Conservation (phyloP, 1,139 yeast species). For the Debaryomycetaceae sp. region DNA sequence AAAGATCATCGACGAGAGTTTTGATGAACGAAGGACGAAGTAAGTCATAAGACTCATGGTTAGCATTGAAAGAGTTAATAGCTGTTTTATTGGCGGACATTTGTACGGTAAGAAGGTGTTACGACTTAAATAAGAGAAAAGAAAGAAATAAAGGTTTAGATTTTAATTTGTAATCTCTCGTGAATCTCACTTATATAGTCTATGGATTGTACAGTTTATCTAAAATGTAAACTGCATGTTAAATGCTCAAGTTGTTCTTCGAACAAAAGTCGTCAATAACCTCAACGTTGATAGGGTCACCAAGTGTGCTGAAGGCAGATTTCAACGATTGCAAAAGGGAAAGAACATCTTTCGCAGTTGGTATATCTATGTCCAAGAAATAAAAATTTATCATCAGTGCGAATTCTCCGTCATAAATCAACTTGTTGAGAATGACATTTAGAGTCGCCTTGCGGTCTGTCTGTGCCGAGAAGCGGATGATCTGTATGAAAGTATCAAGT, state of each 20-base stretch:
- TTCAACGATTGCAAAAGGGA: conserved; percentile 16
- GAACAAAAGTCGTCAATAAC: conserved; percentile 11
- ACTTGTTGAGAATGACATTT: conserved; percentile 27
- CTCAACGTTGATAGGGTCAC: conserved; percentile 16
- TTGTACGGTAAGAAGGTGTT: not conserved
- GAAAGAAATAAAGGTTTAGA: too few relatives aligned
- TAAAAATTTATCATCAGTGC: conserved; percentile 25
- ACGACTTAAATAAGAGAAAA: not conserved
- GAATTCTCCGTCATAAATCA: conserved; percentile 15
- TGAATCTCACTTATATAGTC: too few relatives aligned
- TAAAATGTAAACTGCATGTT: not conserved
- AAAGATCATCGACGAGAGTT: conserved; percentile 46
- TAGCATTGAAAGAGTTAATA: conserved; percentile 47
- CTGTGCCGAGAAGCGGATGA: conserved; percentile 27
- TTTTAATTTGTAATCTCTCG: too few relatives aligned
- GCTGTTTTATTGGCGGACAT: conserved; percentile 30
- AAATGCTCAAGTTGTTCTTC: conserved; percentile 1
- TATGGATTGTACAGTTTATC: too few relatives aligned
- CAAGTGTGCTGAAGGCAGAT: conserved; percentile 14
- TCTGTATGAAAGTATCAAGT: conserved; percentile 19
- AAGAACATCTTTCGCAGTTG: conserved; percentile 13
- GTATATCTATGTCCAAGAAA: conserved; percentile 24
- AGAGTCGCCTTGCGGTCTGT: conserved; percentile 22
- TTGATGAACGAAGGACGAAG: conserved; percentile 56
- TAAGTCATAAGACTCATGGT: conserved; percentile 52